Evolutionary conservation across 345 rosid genomes (phyloP).

Genomic region (Citrus reticulata): DNA sequence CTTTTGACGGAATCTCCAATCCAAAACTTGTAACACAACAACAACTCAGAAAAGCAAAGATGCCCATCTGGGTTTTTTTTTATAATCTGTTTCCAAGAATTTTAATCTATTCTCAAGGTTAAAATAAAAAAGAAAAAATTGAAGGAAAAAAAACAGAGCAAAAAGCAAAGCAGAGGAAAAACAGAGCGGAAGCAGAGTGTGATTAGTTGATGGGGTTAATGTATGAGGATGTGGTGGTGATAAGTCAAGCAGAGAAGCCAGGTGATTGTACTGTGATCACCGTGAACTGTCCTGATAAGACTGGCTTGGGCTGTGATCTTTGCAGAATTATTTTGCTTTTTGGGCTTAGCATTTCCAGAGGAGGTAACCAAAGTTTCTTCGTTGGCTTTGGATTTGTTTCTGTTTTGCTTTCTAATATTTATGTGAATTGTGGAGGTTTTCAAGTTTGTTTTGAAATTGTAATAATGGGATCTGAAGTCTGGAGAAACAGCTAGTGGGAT

Average conservation of each 20-base stretch:
- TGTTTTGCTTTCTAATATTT: not conserved
- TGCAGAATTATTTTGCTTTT: conserved; percentile 57
- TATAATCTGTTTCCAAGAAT: not conserved
- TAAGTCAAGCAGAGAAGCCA: conserved; percentile 35
- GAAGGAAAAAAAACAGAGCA: not conserved
- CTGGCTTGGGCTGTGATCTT: conserved; percentile 70
- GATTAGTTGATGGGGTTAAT: conserved; percentile 40
- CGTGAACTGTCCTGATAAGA: conserved; percentile 69
- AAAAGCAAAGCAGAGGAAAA: not conserved
- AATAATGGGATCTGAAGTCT: not conserved
- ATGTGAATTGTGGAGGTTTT: not conserved
- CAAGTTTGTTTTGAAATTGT: not conserved
- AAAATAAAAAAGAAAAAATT: too few relatives aligned
- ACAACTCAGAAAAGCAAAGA: not conserved
- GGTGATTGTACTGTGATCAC: conserved; percentile 48
- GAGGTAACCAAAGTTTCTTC: conserved; percentile 33
- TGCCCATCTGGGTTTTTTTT: not conserved
- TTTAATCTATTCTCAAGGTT: not conserved
- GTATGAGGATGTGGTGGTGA: conserved; percentile 53
- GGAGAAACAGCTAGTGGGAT: conserved; percentile 1
- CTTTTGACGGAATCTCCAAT: conserved; percentile 15
- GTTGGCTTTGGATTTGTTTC: not conserved
- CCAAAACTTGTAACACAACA: not conserved
- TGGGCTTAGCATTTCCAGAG: conserved; percentile 58
- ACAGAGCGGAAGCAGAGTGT: not conserved